Evolutionary conservation across 2,329 filamentous ascomycete genomes (phyloP), one percentile per base, ranked within the genome.

Genomic region (Hypoxylon sp.): DNA sequence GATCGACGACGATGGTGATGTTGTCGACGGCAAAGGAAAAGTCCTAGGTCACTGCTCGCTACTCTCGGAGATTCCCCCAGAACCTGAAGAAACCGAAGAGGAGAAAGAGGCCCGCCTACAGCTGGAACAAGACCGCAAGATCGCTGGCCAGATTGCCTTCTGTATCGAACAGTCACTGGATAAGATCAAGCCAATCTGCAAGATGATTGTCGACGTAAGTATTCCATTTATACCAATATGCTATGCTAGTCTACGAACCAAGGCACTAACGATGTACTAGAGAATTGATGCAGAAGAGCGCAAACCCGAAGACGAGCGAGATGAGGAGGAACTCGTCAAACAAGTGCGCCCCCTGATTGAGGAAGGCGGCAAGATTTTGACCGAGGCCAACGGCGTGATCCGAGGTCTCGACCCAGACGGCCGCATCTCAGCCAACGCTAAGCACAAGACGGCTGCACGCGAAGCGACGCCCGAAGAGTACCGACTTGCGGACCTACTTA

Each of bases 391-490:
- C 76, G 93, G 94, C 55, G 85, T 91, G 6, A 93, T 97, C 73
- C 92, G 94, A 32, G 93, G 91, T 5, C 88, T 97, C 54, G 94
- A 97, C 74, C 94, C 94, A 0, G 94, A 97, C 75, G 93, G 94
- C 32, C 89, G 89, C 69, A 96, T 97, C 77, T 88, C 92, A 48
- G 88, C 90, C 34, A 91, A 94, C 65, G 94, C 94, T 48, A 96
- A 97, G 85, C 89, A 91, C 72, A 92, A 92, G 79, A 84, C 91
- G 25, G 88, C 89, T 34, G 87, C 89, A 2, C 88, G 87, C 67
- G 92, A 96, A 75, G 92, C 92, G 2, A 90, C 90, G 0, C 90
- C 92, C 0, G 93, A 97, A 76, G 93, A 97, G 79, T 91, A 93
- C 74, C 89, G 89, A 65, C 88, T 97, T 14, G 94, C 94, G 3